Evolutionary conservation across 768 basidiomycete genomes (phyloP).

Genomic region (Glaciozyma antarctica): DNA sequence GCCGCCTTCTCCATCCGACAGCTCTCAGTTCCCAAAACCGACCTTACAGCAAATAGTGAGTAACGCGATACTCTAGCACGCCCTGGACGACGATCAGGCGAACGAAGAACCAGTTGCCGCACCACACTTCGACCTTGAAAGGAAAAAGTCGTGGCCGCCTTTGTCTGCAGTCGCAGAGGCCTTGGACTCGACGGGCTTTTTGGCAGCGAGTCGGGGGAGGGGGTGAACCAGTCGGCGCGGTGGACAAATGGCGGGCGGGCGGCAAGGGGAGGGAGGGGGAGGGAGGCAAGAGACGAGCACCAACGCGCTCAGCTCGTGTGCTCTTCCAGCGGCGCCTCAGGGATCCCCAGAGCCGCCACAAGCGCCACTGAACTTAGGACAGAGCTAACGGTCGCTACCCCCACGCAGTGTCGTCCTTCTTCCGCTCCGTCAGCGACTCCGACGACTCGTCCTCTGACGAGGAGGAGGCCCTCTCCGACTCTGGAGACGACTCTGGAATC

Average conservation of each 20-base stretch:
- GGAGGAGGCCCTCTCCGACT: conserved; percentile 34
- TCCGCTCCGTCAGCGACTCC: conserved; percentile 33
- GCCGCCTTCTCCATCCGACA: too few species aligned
- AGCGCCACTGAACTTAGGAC: too few species aligned
- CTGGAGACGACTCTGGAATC: conserved; percentile 40
- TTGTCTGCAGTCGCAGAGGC: not conserved
- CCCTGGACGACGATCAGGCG: too few species aligned
- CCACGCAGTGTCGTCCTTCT: conserved; percentile 34
- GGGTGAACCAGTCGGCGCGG: not conserved
- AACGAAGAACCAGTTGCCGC: too few species aligned
- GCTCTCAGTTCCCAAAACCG: too few species aligned
- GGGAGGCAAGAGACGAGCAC: not conserved
- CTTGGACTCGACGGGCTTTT: too few species aligned
- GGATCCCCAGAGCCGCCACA: too few species aligned
- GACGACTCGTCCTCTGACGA: conserved; percentile 37
- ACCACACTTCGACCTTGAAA: not conserved
- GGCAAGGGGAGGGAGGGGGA: not conserved
- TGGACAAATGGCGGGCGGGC: not conserved
- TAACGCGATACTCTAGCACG: too few species aligned
- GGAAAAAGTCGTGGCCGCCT: conserved; percentile 4
- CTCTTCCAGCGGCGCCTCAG: too few species aligned
- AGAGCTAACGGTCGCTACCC: not conserved
- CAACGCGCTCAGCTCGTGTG: too few species aligned
- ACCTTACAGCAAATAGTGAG: too few species aligned
- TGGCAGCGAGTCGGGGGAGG: too few species aligned